These are phyloP conservation scores for Phytopythium chamaehyphon DNA, from an alignment of 352 stramenopile species.

Conservation along the genomic window DNA sequence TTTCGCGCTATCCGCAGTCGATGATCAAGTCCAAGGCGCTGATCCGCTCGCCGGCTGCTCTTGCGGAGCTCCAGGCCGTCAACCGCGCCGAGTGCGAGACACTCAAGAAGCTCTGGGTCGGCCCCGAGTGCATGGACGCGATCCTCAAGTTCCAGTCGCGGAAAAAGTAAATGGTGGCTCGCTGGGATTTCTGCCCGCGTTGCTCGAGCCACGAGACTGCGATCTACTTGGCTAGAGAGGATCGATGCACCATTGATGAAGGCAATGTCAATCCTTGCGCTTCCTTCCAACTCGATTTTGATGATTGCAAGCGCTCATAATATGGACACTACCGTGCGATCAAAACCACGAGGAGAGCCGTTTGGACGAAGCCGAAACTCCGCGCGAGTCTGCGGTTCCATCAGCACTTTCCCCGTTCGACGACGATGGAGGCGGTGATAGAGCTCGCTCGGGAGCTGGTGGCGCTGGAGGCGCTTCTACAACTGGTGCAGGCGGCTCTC, in stretches of 20 bases:
- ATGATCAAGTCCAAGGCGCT: slow-evolving; percentile 62
- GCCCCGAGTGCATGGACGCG: slow-evolving; percentile 71
- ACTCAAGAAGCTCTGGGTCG: slow-evolving; percentile 72
- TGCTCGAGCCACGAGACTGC: too few species aligned
- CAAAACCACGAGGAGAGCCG: slow-evolving; percentile 57
- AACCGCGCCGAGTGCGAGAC: slow-evolving; percentile 58
- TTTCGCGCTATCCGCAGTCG: slow-evolving; percentile 60
- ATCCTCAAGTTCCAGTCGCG: slow-evolving; percentile 71
- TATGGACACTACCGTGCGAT: slow-evolving; percentile 4
- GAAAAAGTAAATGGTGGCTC: slow-evolving; percentile 58
- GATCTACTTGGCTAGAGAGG: neutral
- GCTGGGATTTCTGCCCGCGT: too few species aligned
- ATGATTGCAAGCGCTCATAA: neutral
- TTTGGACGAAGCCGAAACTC: slow-evolving; percentile 19
- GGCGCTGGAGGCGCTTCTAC: slow-evolving; percentile 2
- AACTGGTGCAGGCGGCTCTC: slow-evolving; percentile 5
- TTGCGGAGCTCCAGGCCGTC: slow-evolving; percentile 51
- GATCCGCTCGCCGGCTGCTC: slow-evolving; percentile 36
- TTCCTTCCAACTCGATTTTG: too few species aligned
- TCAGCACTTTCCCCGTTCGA: neutral
- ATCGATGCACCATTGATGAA: neutral
- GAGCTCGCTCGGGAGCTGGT: neutral
- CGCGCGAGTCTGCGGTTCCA: slow-evolving; percentile 9
- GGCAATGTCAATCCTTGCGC: too few species aligned
- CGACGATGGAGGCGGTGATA: neutral